Percentiles rank a stretch among this genome's conserved stretches.
These are phyloP conservation scores for Oryza rufipogon DNA, from an alignment of 176 grass and related monocot species.

Conservation along the genomic window DNA sequence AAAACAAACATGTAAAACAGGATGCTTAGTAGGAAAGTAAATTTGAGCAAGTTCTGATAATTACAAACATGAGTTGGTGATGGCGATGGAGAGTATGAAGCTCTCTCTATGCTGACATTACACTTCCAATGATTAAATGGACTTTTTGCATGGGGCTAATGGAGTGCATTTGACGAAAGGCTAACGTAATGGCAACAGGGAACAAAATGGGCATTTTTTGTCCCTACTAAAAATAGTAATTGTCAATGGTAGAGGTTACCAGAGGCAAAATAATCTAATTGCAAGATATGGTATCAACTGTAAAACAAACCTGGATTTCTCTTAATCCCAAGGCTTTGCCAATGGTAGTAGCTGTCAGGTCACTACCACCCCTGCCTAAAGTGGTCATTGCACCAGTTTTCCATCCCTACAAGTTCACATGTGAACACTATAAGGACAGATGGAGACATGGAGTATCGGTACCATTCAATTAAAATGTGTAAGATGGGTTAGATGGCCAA, in stretches of 20 bases:
- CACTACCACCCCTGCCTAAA: slow-evolving; percentile 77
- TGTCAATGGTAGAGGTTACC: background rate
- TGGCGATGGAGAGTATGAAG: no score
- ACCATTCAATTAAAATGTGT: slow-evolving; percentile 11
- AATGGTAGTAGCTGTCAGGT: slow-evolving; percentile 80
- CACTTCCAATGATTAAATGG: no score
- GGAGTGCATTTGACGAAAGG: no score
- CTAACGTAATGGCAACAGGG: no score
- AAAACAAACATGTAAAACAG: background rate
- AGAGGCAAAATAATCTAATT: slow-evolving; percentile 3
- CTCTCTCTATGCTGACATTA: no score
- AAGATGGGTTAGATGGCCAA: slow-evolving; percentile 24
- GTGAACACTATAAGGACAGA: slow-evolving; percentile 13
- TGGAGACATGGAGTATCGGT: slow-evolving; percentile 18
- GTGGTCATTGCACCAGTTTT: slow-evolving; percentile 78
- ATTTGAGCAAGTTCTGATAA: background rate
- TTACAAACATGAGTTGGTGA: background rate
- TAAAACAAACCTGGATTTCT: slow-evolving; percentile 78
- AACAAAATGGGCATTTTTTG: background rate
- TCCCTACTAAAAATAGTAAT: background rate
- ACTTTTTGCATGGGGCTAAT: no score
- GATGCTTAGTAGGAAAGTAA: background rate
- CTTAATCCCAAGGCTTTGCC: slow-evolving; percentile 81
- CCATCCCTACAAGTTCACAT: slow-evolving; percentile 57
- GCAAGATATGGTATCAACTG: background rate